These are phyloP conservation scores for Diplogelasinospora grovesii DNA, from an alignment of 495 filamentous ascomycete species.

Conservation along the genomic window DNA sequence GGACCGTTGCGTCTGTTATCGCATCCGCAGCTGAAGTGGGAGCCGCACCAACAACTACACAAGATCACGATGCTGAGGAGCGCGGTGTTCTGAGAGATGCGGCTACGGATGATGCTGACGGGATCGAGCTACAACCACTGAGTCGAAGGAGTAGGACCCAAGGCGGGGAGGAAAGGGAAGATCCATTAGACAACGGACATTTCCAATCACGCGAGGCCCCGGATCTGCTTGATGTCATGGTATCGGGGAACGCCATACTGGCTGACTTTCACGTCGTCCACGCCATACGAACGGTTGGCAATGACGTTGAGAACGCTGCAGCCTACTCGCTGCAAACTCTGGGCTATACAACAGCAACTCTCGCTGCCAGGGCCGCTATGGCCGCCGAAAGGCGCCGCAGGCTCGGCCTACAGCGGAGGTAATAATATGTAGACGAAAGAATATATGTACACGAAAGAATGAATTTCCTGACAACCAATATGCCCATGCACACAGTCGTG, in stretches of 20 bases:
- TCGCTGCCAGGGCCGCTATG: constrained; percentile 38
- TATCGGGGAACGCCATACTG: constrained; percentile 64
- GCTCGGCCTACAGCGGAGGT: constrained; percentile 16
- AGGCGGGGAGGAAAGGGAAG: constrained; percentile 12
- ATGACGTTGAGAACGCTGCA: constrained; percentile 43
- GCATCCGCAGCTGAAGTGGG: neutral
- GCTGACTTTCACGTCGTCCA: constrained; percentile 63
- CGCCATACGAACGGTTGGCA: constrained; percentile 59
- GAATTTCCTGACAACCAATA: no score
- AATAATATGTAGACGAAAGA: no score
- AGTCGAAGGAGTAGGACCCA: constrained; percentile 7
- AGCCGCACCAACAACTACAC: constrained; percentile 24
- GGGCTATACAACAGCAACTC: constrained; percentile 42
- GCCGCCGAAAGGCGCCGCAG: constrained; percentile 38
- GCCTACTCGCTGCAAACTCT: constrained; percentile 44
- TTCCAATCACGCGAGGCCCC: constrained; percentile 30
- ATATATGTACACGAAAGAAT: no score
- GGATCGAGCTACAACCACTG: constrained; percentile 46
- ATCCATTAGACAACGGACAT: constrained; percentile 32
- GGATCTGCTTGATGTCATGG: constrained; percentile 49
- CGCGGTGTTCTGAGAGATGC: constrained; percentile 57
- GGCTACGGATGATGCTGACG: constrained; percentile 25
- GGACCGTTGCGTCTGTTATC: constrained; percentile 4
- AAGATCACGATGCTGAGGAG: constrained; percentile 79
- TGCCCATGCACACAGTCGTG: no score